A percentile compares a stretch with the other conserved stretches of the same genome.
phyloP scores from a whole-genome alignment of 192 early-diverging fungal species.

The Kappamyces sp. region DNA sequence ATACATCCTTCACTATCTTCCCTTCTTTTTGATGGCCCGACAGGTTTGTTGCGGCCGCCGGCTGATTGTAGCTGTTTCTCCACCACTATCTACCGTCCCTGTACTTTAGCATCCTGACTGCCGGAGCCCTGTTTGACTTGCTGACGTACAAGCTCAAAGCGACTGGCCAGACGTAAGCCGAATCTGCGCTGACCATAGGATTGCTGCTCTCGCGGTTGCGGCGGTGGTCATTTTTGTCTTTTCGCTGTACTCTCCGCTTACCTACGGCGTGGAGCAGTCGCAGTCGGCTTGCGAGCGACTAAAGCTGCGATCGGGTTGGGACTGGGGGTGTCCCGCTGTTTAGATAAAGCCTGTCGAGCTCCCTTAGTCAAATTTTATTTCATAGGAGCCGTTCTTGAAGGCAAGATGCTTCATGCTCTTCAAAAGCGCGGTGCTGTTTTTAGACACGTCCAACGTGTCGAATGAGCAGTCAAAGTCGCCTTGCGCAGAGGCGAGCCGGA shows the following conservation, averaged over 20 bases:
- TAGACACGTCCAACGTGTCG: too few species aligned
- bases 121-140: conserved; percentile 70
- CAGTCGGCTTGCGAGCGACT: conserved; percentile 63
- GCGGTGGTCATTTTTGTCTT: conserved; percentile 58
- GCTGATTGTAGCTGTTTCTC: conserved; percentile 56
- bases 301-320: conserved; percentile 79
- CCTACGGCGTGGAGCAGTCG: conserved; percentile 77
- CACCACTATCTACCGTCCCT: conserved; percentile 95
- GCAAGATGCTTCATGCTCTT: too few species aligned
- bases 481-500: too few species aligned
- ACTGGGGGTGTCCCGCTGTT: conserved; percentile 57
- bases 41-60: conserved; percentile 36
- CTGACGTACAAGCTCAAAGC: conserved; percentile 53
- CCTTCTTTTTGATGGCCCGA: conserved; percentile 86
- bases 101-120: conserved; percentile 74
- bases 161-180: conserved; percentile 44
- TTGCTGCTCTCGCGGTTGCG: conserved; percentile 31
- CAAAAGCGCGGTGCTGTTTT: too few species aligned
- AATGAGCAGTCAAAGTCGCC: too few species aligned
- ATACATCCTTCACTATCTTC: conserved; percentile 80
- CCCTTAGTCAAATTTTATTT: too few species aligned
- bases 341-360: too few species aligned
- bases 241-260: conserved; percentile 66
- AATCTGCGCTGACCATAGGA: conserved; percentile 13
- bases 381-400: too few species aligned